Percentiles rank a stretch among this genome's conserved stretches.
phyloP scores from a whole-genome alignment of 2,329 filamentous ascomycete genomes.

The Ophiognomonia clavigignenti-juglandacearum region DNA sequence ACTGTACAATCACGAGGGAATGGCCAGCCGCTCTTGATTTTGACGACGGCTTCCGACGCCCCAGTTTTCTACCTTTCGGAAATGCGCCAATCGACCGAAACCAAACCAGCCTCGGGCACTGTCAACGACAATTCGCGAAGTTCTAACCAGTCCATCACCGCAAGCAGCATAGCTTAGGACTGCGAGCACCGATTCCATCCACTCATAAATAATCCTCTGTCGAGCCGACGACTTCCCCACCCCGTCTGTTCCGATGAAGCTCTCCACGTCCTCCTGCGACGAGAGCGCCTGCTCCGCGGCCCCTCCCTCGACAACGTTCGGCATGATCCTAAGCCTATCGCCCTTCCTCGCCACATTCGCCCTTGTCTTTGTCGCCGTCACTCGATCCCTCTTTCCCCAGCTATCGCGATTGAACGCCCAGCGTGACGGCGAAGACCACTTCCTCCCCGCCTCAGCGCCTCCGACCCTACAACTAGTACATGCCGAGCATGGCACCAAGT shows the following conservation, averaged over 20 bases:
- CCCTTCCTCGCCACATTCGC: conserved; percentile 70
- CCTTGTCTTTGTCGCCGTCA: conserved; percentile 56
- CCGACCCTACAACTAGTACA: conserved; percentile 53
- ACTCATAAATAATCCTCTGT: background rate
- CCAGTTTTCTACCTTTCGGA: no score
- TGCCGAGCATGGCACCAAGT: conserved; percentile 52
- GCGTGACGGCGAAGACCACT: conserved; percentile 54
- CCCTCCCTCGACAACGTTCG: conserved; percentile 36
- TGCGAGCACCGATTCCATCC: no score
- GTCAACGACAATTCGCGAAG: no score
- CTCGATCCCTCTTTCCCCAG: conserved; percentile 67
- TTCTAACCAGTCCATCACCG: no score
- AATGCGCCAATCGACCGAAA: no score
- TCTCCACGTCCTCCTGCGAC: conserved; percentile 38
- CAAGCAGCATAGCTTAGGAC: no score
- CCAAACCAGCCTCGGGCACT: no score
- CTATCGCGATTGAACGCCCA: conserved; percentile 52
- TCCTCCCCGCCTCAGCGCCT: conserved; percentile 59
- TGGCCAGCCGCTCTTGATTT: no score
- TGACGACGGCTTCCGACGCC: no score
- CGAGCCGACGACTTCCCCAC: background rate
- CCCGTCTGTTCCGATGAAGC: conserved; percentile 1
- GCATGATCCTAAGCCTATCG: conserved; percentile 54
- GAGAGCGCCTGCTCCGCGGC: conserved; percentile 51
- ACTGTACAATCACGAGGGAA: no score